These are phyloP conservation scores for Spergularia marina DNA, from an alignment of 148 eudicot genomes.

Conservation along the genomic window DNA sequence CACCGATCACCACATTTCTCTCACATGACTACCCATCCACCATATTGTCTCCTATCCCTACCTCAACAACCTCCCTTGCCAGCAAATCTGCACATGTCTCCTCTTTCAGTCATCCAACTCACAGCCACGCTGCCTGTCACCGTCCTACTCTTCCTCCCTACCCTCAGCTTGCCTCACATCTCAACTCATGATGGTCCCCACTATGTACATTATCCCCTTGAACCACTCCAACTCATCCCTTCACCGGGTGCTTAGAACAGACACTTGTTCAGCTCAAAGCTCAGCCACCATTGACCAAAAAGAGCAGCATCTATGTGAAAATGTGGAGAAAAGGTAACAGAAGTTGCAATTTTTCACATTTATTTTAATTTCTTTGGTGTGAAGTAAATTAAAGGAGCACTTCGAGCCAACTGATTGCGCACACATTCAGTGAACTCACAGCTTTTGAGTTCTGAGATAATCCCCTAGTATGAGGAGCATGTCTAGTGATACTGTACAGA, in stretches of 20 bases:
- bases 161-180: background rate
- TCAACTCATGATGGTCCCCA: background rate
- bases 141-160: background rate
- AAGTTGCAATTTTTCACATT: background rate
- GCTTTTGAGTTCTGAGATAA: background rate
- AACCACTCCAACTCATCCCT: background rate
- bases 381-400: background rate
- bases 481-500: background rate
- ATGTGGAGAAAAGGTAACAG: background rate
- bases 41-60: background rate
- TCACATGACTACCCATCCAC: background rate
- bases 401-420: background rate
- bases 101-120: background rate
- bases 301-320: background rate
- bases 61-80: background rate
- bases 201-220: background rate
- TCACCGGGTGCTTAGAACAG: background rate
- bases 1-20: background rate
- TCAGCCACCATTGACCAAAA: background rate
- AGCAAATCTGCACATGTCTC: background rate
- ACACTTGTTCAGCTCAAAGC: background rate
- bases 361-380: background rate
- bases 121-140: background rate
- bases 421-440: background rate
- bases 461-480: background rate